Conservation (phyloP, 1,139 yeast species). For the Pneumocystis jirovecii region DNA sequence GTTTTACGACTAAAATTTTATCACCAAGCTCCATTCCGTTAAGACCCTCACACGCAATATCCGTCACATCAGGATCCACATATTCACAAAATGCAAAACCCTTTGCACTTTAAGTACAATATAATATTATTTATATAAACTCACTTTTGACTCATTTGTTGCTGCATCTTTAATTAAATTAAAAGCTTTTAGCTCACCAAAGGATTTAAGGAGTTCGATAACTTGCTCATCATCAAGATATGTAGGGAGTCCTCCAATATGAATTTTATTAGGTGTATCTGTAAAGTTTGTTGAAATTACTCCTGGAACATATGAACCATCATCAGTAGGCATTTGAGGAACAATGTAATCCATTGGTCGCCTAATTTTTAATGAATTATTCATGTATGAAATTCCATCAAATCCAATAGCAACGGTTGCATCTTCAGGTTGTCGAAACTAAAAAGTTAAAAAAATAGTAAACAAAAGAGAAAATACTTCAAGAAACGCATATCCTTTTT, state of each 20-base stretch:
- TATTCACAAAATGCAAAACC: constrained; percentile 35
- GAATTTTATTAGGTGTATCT: constrained; percentile 26
- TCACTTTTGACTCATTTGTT: constrained; percentile 21
- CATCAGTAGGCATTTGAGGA: constrained; percentile 17
- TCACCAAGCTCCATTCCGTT: constrained; percentile 24
- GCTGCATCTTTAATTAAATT: constrained; percentile 25
- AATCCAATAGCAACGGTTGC: constrained; percentile 47
- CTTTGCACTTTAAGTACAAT: neutral
- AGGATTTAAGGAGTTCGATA: constrained; percentile 25
- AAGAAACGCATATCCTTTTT: constrained; percentile 12
- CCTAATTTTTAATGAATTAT: constrained; percentile 27
- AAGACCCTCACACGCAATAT: constrained; percentile 21
- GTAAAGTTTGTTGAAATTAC: constrained; percentile 15
- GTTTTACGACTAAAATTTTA: constrained; percentile 22
- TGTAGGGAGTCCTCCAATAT: constrained; percentile 30
- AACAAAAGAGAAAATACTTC: neutral
- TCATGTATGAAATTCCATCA: constrained; percentile 26
- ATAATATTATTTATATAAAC: neutral
- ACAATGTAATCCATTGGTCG: constrained; percentile 56
- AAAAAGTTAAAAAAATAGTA: constrained; percentile 22
- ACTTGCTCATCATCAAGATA: constrained; percentile 28
- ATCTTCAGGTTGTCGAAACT: constrained; percentile 37
- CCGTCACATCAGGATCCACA: constrained; percentile 19
- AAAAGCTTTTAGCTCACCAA: constrained; percentile 27
- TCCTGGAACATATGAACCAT: constrained; percentile 17